These are phyloP conservation scores for Leccinum solheimii DNA, from an alignment of 1,284 basidiomycete genomes.

Conservation along the genomic window DNA sequence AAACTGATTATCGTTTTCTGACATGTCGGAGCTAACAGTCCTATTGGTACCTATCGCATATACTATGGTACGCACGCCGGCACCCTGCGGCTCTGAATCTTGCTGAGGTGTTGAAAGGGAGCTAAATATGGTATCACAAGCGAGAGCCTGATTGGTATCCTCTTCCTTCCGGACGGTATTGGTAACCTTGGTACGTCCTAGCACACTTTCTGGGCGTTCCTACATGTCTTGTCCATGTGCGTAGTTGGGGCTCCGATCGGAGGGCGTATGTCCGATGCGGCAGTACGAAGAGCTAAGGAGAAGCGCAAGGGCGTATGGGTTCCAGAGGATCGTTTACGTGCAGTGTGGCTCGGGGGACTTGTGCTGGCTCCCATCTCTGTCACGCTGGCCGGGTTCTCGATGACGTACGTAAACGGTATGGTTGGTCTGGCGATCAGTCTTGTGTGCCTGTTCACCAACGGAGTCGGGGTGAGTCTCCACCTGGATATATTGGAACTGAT, in stretches of 20 bases:
- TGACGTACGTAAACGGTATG: slow-evolving; percentile 40
- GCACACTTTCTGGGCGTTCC: neutral
- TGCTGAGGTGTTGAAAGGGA: slow-evolving; percentile 39
- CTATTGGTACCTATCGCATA: slow-evolving; percentile 39
- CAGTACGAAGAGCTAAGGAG: slow-evolving; percentile 47
- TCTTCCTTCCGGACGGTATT: slow-evolving; percentile 59
- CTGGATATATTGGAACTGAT: neutral
- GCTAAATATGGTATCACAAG: slow-evolving; percentile 59
- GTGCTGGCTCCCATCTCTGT: slow-evolving; percentile 42
- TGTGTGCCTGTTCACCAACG: slow-evolving; percentile 48
- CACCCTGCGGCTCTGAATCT: neutral
- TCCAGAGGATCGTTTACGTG: slow-evolving; percentile 63
- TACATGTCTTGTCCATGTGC: neutral
- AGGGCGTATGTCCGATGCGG: slow-evolving; percentile 53
- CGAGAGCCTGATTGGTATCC: slow-evolving; percentile 56
- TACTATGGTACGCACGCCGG: slow-evolving; percentile 29
- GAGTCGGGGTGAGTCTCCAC: slow-evolving; percentile 44
- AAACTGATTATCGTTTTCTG: neutral
- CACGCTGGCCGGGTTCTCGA: slow-evolving; percentile 21
- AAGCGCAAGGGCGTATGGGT: slow-evolving; percentile 50
- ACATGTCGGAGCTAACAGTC: slow-evolving; percentile 25
- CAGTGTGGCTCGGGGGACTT: slow-evolving; percentile 45
- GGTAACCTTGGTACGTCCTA: slow-evolving; percentile 54
- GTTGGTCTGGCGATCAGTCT: slow-evolving; percentile 43
- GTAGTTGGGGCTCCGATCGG: slow-evolving; percentile 54